Conservation (phyloP, 2,329 filamentous ascomycete genomes). For the Colletotrichum sp. region DNA sequence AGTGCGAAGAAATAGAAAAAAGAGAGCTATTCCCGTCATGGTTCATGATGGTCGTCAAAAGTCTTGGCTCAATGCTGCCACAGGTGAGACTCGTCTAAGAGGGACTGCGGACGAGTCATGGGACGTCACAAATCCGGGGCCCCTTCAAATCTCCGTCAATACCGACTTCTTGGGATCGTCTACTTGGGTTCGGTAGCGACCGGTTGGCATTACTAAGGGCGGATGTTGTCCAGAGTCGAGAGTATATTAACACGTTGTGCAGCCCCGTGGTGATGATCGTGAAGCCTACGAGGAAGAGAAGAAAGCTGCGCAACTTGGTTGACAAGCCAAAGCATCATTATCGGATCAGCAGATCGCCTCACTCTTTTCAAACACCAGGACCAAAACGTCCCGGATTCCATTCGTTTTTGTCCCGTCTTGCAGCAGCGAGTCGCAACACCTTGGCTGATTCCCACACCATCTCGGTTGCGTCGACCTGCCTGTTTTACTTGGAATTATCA, state of each 20-base stretch:
- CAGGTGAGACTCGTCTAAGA: background rate
- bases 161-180: background rate
- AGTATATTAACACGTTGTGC: constrained; percentile 6
- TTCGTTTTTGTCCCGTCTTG: background rate
- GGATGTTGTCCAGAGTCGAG: background rate
- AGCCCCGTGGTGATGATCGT: background rate
- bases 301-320: background rate
- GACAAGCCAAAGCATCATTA: background rate
- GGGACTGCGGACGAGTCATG: background rate
- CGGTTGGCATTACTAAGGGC: background rate
- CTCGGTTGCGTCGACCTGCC: background rate
- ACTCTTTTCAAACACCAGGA: background rate
- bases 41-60: background rate
- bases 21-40: background rate
- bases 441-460: background rate
- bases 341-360: background rate
- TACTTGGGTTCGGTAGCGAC: background rate
- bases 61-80: constrained; percentile 7
- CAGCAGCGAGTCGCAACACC: background rate
- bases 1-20: background rate
- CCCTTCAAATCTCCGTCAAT: background rate
- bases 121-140: background rate
- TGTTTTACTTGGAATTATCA: background rate
- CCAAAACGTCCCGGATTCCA: background rate
- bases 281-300: background rate